Evolutionary conservation across 805 yeast species (phyloP).

Genomic region (Lachancea sp.): DNA sequence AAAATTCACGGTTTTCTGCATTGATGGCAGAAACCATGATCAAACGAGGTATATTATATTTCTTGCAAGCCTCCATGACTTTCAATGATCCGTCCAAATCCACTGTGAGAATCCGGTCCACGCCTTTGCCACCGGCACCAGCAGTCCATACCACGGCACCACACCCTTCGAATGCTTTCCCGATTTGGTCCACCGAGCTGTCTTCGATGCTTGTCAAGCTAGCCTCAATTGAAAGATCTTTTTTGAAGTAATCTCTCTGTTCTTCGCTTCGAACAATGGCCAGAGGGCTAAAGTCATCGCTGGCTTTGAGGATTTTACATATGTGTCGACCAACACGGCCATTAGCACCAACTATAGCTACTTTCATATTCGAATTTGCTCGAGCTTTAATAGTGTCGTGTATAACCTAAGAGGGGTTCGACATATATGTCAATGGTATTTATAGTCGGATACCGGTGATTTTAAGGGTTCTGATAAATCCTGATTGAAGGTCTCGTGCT

Average conservation of each 20-base stretch:
- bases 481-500: too few relatives aligned
- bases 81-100: slow-evolving; percentile 59
- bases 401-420: background rate
- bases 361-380: slow-evolving; percentile 16
- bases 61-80: slow-evolving; percentile 47
- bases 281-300: slow-evolving; percentile 33
- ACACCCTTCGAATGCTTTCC: slow-evolving; percentile 37
- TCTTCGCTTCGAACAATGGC: slow-evolving; percentile 41
- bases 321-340: slow-evolving; percentile 52
- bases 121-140: slow-evolving; percentile 54
- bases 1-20: slow-evolving; percentile 44
- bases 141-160: slow-evolving; percentile 57
- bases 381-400: background rate
- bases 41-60: slow-evolving; percentile 39
- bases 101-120: slow-evolving; percentile 41
- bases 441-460: too few relatives aligned
- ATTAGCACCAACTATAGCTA: slow-evolving; percentile 53
- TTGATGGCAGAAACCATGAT: slow-evolving; percentile 51
- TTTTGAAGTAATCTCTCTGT: slow-evolving; percentile 38
- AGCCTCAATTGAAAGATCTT: slow-evolving; percentile 32
- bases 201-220: slow-evolving; percentile 37
- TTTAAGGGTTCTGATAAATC: too few relatives aligned
- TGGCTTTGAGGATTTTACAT: slow-evolving; percentile 31
- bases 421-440: too few relatives aligned
- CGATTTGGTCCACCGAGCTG: slow-evolving; percentile 32